Conservation (phyloP, 202 grass and related monocot species). For the Zizania palustris region DNA sequence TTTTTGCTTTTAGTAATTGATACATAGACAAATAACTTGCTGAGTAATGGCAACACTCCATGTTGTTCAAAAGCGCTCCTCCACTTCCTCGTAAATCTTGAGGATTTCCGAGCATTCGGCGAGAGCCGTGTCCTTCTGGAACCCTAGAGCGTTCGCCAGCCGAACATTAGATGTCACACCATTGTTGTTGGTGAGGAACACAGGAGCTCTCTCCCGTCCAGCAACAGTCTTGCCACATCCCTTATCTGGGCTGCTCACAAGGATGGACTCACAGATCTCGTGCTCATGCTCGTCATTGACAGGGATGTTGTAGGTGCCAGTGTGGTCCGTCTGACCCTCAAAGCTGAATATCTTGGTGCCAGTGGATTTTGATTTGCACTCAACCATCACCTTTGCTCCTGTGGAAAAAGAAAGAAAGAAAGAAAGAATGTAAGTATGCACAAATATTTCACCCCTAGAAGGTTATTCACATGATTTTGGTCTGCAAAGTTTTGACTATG, state of each 20-base stretch:
- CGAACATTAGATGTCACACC: slow-evolving; percentile 68
- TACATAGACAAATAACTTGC: slow-evolving; percentile 17
- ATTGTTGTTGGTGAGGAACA: slow-evolving; percentile 91
- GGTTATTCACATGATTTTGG: background rate
- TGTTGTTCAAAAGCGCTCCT: slow-evolving; percentile 45
- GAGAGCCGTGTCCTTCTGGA: slow-evolving; percentile 62
- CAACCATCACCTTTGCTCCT: slow-evolving; percentile 90
- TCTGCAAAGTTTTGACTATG: background rate
- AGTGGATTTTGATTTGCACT: slow-evolving; percentile 65
- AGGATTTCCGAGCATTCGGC: slow-evolving; percentile 59
- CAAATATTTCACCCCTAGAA: background rate
- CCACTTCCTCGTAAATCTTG: slow-evolving; percentile 68
- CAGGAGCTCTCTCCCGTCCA: slow-evolving; percentile 77
- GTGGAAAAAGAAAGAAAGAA: slow-evolving; percentile 1
- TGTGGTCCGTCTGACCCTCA: slow-evolving; percentile 77
- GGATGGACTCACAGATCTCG: slow-evolving; percentile 79
- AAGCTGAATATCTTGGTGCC: slow-evolving; percentile 62
- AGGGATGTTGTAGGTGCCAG: slow-evolving; percentile 82
- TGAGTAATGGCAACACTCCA: background rate
- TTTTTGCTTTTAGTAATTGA: slow-evolving; percentile 5
- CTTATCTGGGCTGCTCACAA: slow-evolving; percentile 76
- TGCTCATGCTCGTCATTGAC: slow-evolving; percentile 66
- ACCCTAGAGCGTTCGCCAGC: slow-evolving; percentile 73
- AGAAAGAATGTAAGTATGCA: background rate
- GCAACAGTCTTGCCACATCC: slow-evolving; percentile 54